phyloP scores from a whole-genome alignment of 2,329 filamentous ascomycete genomes.

The Epichloe festucae region DNA sequence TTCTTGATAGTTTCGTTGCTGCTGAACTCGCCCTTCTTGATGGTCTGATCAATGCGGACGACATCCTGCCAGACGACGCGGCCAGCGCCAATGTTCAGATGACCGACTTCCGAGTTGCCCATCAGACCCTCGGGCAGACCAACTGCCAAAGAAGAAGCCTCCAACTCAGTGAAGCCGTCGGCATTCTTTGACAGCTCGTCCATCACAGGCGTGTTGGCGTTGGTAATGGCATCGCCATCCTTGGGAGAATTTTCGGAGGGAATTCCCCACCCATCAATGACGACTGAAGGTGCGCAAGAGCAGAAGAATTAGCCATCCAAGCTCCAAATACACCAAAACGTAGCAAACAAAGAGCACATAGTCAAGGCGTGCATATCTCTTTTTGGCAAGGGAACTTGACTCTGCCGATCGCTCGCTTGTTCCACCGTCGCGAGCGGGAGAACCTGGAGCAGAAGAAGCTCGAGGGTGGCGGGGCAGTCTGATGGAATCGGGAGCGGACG shows the following conservation, averaged over 20 bases:
- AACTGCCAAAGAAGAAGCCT: conserved; percentile 90
- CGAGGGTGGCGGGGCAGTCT: conserved; percentile 11
- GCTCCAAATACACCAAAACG: conserved; percentile 41
- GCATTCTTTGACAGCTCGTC: conserved; percentile 73
- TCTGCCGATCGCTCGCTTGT: conserved; percentile 6
- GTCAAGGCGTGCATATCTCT: conserved; percentile 13
- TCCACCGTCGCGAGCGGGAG: conserved; percentile 3
- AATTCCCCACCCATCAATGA: conserved; percentile 98
- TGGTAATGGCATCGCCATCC: conserved; percentile 88
- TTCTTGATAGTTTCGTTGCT: conserved; percentile 64
- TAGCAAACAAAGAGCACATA: conserved; percentile 36
- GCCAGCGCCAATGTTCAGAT: conserved; percentile 95
- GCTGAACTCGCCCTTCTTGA: conserved; percentile 73
- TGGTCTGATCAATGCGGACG: conserved; percentile 85
- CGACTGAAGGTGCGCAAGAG: conserved; percentile 51
- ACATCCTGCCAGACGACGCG: conserved; percentile 98
- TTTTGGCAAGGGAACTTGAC: neutral
- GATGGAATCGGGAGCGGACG: conserved; percentile 19
- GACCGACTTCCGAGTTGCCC: conserved; percentile 98
- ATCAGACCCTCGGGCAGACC: conserved; percentile 93
- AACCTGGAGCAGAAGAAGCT: conserved; percentile 1
- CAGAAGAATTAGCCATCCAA: conserved; percentile 46
- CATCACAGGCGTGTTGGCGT: conserved; percentile 89
- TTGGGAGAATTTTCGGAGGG: conserved; percentile 67
- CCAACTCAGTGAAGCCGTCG: conserved; percentile 81